Percentiles rank a stretch among this genome's conserved stretches.
Conservation (phyloP, 805 yeast species). For the Hemisphaericaspora nanyangensis region DNA sequence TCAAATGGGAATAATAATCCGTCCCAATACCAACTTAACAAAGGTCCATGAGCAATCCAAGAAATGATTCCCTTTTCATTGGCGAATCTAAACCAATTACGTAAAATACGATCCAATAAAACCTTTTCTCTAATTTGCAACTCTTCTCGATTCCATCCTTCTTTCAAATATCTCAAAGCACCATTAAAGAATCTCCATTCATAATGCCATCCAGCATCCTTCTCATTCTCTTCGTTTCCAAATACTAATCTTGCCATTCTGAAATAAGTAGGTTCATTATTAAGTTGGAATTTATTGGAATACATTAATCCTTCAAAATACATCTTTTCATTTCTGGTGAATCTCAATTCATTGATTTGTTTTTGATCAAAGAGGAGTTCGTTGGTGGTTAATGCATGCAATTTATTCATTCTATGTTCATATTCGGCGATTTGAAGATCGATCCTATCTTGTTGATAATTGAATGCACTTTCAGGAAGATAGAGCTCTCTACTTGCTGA, state of each 20-base stretch:
- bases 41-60: conserved; percentile 32
- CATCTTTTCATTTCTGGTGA: conserved; percentile 16
- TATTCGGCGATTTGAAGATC: conserved; percentile 21
- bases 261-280: conserved; percentile 33
- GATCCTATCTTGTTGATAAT: conserved; percentile 22
- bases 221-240: conserved; percentile 21
- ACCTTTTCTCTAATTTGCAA: conserved; percentile 16
- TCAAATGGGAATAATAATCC: conserved; percentile 30
- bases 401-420: conserved; percentile 10
- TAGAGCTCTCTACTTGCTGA: conserved; percentile 19
- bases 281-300: conserved; percentile 11
- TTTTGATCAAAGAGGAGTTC: conserved; percentile 10
- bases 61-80: conserved; percentile 25
- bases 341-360: conserved; percentile 6
- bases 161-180: conserved; percentile 41
- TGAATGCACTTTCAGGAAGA: conserved; percentile 22
- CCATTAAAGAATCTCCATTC: conserved; percentile 59
- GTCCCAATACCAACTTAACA: conserved; percentile 32
- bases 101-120: conserved; percentile 16
- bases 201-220: conserved; percentile 50
- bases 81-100: conserved; percentile 29
- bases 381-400: conserved; percentile 11
- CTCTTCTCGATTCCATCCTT: conserved; percentile 22
- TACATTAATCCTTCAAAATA: conserved; percentile 21
- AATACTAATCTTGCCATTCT: conserved; percentile 22